These are phyloP conservation scores for Saksenaea vasiformis DNA, from an alignment of 371 early-diverging fungal genomes.

Conservation along the genomic window DNA sequence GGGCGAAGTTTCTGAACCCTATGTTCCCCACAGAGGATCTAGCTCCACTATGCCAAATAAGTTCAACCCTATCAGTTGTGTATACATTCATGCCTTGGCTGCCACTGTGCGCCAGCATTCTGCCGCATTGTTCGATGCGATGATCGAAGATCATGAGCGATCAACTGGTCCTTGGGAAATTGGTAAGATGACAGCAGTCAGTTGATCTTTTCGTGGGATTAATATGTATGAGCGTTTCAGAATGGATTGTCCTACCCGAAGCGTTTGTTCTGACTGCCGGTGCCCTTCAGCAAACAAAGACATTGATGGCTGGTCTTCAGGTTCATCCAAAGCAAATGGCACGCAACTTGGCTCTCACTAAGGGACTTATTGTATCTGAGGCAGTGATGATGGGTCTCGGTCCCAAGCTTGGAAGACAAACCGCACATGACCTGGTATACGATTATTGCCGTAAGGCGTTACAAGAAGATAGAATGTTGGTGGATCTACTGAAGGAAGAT, in stretches of 20 bases:
- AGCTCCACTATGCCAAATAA: slow-evolving; percentile 29
- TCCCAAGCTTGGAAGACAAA: slow-evolving; percentile 15
- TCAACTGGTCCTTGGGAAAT: slow-evolving; percentile 26
- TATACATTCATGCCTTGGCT: slow-evolving; percentile 23
- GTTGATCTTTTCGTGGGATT: background rate
- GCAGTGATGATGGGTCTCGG: slow-evolving; percentile 26
- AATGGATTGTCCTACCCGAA: slow-evolving; percentile 26
- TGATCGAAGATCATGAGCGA: slow-evolving; percentile 25
- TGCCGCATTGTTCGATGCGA: slow-evolving; percentile 22
- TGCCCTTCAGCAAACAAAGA: slow-evolving; percentile 14
- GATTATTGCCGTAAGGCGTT: slow-evolving; percentile 18
- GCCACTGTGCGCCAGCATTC: slow-evolving; percentile 23
- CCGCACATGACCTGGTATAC: slow-evolving; percentile 25
- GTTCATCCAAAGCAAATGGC: slow-evolving; percentile 19
- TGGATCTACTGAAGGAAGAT: slow-evolving; percentile 10
- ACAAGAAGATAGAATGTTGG: slow-evolving; percentile 13
- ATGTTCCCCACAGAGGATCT: slow-evolving; percentile 22
- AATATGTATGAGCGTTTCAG: background rate
- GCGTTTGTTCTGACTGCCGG: slow-evolving; percentile 21
- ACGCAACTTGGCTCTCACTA: slow-evolving; percentile 17
- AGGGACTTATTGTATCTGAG: slow-evolving; percentile 21
- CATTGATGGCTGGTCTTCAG: slow-evolving; percentile 16
- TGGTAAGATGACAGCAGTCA: slow-evolving; percentile 12
- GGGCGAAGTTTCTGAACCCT: slow-evolving; percentile 25
- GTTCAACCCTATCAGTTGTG: slow-evolving; percentile 26